Percentiles rank a stretch among this genome's conserved stretches.
Conservation (phyloP, 2,329 filamentous ascomycete genomes). For the Pseudocercospora vitis region DNA sequence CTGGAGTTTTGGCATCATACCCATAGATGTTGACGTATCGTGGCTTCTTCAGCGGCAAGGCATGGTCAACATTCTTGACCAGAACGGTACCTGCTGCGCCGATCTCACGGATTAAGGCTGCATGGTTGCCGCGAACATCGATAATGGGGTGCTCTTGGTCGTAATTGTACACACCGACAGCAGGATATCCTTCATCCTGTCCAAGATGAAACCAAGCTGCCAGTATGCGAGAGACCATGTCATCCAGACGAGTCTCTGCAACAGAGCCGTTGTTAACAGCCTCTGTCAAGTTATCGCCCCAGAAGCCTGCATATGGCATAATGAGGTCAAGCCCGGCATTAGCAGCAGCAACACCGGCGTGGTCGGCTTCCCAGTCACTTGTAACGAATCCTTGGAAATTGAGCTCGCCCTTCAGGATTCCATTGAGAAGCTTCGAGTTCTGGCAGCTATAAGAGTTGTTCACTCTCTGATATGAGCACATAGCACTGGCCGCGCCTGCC, state of each 20-base stretch:
- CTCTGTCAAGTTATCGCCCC: constrained; percentile 41
- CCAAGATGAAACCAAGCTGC: constrained; percentile 58
- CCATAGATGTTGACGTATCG: constrained; percentile 42
- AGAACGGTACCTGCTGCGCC: constrained; percentile 58
- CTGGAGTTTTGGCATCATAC: constrained; percentile 38
- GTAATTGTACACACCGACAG: constrained; percentile 25
- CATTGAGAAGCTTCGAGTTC: constrained; percentile 67
- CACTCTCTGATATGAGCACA: constrained; percentile 61
- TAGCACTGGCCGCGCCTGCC: constrained; percentile 51
- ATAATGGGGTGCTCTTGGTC: constrained; percentile 51
- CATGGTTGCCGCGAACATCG: constrained; percentile 56
- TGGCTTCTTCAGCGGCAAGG: constrained; percentile 52
- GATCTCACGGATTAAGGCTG: constrained; percentile 41
- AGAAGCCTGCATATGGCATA: constrained; percentile 54
- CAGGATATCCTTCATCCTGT: constrained; percentile 49
- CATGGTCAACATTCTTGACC: constrained; percentile 63
- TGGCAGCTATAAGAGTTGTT: constrained; percentile 63
- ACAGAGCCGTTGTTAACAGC: constrained; percentile 60
- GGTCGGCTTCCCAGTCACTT: constrained; percentile 64
- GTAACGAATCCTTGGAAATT: constrained; percentile 70
- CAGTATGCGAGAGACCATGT: constrained; percentile 56
- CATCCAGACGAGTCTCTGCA: constrained; percentile 54
- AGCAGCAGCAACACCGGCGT: constrained; percentile 59
- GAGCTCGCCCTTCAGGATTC: constrained; percentile 68
- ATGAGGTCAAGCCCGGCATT: constrained; percentile 65